phyloP scores from a whole-genome alignment of 768 basidiomycete genomes.

The Tulasnella sp. region DNA sequence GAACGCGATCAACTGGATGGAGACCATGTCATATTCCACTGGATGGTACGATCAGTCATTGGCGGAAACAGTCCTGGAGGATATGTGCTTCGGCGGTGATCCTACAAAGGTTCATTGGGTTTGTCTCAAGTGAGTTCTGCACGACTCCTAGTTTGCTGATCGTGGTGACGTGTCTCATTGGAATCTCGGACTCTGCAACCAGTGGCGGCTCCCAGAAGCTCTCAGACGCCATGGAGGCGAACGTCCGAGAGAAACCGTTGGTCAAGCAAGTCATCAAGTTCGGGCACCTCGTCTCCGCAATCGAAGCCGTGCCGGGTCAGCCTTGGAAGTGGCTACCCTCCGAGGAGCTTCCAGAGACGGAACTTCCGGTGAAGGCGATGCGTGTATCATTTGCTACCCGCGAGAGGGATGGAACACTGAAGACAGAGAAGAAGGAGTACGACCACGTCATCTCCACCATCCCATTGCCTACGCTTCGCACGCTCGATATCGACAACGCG shows the following conservation, averaged over 20 bases:
- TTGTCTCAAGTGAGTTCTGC: background rate
- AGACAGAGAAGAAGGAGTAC: background rate
- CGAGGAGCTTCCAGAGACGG: too few relatives aligned
- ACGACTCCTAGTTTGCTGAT: too few relatives aligned
- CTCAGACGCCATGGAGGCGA: background rate
- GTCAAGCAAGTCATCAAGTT: too few relatives aligned
- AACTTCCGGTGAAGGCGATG: too few relatives aligned
- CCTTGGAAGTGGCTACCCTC: too few relatives aligned
- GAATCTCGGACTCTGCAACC: too few relatives aligned
- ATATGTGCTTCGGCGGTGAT: background rate
- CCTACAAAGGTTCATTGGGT: background rate
- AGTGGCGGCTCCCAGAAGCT: background rate
- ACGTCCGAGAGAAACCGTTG: background rate
- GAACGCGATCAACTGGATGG: background rate
- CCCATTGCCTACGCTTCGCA: constrained; percentile 26
- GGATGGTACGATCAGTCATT: constrained; percentile 2
- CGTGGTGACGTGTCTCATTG: background rate
- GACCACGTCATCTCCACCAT: constrained; percentile 28
- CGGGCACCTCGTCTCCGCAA: too few relatives aligned
- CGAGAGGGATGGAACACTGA: too few relatives aligned
- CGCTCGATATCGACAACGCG: constrained; percentile 21
- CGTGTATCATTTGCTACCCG: too few relatives aligned
- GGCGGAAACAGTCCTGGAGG: constrained; percentile 1
- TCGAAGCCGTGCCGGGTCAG: too few relatives aligned
- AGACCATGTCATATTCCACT: constrained; percentile 6